Evolutionary conservation across 2,329 filamentous ascomycete genomes (phyloP).

Genomic region (Ophiostoma quercus): DNA sequence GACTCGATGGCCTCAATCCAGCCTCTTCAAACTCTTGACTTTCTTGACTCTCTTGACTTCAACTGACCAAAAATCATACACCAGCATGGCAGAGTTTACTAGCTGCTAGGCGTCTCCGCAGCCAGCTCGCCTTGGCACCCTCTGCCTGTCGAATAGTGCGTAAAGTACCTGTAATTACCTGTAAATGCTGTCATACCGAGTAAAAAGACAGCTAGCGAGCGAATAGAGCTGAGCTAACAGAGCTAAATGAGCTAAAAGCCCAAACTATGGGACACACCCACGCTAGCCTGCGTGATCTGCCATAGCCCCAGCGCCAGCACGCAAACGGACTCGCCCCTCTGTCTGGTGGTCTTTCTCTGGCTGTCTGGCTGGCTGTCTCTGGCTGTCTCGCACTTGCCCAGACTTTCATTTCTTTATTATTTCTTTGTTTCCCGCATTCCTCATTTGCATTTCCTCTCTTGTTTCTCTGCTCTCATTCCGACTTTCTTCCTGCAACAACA

Average conservation of each 20-base stretch:
- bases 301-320: constrained; percentile 1
- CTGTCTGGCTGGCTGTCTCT: not conserved
- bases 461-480: not conserved
- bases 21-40: too few species aligned
- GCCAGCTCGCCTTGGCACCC: constrained; percentile 2
- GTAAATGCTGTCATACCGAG: too few species aligned
- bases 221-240: not conserved
- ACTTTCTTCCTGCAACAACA: not conserved
- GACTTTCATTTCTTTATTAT: constrained; percentile 5
- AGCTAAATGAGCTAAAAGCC: not conserved
- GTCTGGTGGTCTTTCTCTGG: not conserved
- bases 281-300: constrained; percentile 1
- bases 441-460: not conserved
- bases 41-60: too few species aligned
- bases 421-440: constrained; percentile 3
- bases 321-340: constrained; percentile 1
- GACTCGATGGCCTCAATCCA: too few species aligned
- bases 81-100: not conserved
- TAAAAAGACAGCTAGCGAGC: not conserved
- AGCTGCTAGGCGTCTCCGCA: constrained; percentile 3
- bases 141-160: not conserved
- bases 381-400: not conserved
- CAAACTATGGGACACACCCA: constrained; percentile 4
- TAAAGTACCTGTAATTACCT: not conserved
- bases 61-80: too few species aligned